These are phyloP conservation scores for Bryum argenteum DNA, from an alignment of 225 moss, liverwort and hornwort species.

Conservation along the genomic window DNA sequence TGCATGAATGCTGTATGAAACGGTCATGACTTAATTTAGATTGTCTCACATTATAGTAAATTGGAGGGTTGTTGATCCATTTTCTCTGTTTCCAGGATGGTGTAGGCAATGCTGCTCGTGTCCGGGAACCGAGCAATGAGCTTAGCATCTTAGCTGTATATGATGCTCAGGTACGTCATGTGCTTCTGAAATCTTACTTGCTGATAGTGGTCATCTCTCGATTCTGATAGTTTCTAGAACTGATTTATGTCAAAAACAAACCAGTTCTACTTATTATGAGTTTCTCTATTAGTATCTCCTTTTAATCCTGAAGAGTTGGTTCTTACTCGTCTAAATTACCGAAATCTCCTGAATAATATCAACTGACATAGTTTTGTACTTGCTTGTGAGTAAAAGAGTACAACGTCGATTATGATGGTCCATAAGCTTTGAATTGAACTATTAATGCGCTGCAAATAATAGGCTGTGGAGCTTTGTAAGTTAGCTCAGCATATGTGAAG, in stretches of 20 bases:
- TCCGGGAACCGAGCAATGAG: slow-evolving; percentile 63
- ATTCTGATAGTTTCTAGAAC: background rate
- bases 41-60: slow-evolving; percentile 9
- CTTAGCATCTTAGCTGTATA: slow-evolving; percentile 83
- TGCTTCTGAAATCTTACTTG: slow-evolving; percentile 15
- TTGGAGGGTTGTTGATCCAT: slow-evolving; percentile 28
- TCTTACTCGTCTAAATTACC: slow-evolving; percentile 15
- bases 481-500: slow-evolving; percentile 2
- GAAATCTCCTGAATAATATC: background rate
- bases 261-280: slow-evolving; percentile 12
- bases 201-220: slow-evolving; percentile 7
- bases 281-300: background rate
- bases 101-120: slow-evolving; percentile 46
- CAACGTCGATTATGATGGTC: slow-evolving; percentile 7
- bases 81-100: slow-evolving; percentile 49
- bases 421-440: slow-evolving; percentile 19
- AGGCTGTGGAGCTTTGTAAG: slow-evolving; percentile 5
- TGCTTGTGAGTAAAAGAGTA: slow-evolving; percentile 2
- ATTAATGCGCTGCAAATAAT: slow-evolving; percentile 16
- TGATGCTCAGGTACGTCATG: slow-evolving; percentile 75
- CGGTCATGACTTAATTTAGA: background rate
- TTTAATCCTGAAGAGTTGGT: slow-evolving; percentile 18
- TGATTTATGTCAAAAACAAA: slow-evolving; percentile 4
- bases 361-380: background rate
- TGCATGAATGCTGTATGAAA: slow-evolving; percentile 7